Base-by-base conservation (phyloP, 495 filamentous ascomycete genomes). In the Hyphodiscus hymeniophilus region DNA sequence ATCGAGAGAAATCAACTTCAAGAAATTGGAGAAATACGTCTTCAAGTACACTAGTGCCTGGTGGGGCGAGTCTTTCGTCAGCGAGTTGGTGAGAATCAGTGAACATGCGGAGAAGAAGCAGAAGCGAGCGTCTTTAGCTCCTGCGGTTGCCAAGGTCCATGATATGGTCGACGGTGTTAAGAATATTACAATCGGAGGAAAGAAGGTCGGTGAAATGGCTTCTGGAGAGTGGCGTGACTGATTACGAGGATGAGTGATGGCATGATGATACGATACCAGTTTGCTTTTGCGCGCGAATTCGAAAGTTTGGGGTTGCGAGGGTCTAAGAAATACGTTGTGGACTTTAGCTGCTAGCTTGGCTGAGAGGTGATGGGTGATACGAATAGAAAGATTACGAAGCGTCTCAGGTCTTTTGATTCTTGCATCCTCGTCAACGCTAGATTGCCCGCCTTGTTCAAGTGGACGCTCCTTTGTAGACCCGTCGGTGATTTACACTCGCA, bases 31-130 rank as follows among this genome's bases (percentile, higher is more conserved):
- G 46, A 75, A 80, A 58, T 95, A 95, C 57, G 82, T 96, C 43
- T 86, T 84, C 60, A 89, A 85, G 58, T 91, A 95, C 63, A 96
- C 90, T 0, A 94, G 87, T 66, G 86, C 90, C 10, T 96, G 94
- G 80, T 98, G 91, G 91, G 92, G 91, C n/a, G 76, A 91, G 60
- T 87, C 82, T 44, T 96, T 98, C 54, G 89, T 96, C 36, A 77
- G 72, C 18, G 91, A 96, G 64, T 70, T 98, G 53, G 86, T 70
- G 8, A 75, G 81, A 45, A 82, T 87, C 48, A 82, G 81, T 12
- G 70, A 74, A 47, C 64, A 71, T 44, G 65, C 71, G 4, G 68
- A 68, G 40, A 67, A 66, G 59, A 74, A 71, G 64, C 42, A 52
- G 33, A 62, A 54, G 49, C 38, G 32, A 15, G n/a, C n/a, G n/a